Evolutionary conservation across 2,329 filamentous ascomycete genomes (phyloP).

Genomic region (Neoascochyta sp.): DNA sequence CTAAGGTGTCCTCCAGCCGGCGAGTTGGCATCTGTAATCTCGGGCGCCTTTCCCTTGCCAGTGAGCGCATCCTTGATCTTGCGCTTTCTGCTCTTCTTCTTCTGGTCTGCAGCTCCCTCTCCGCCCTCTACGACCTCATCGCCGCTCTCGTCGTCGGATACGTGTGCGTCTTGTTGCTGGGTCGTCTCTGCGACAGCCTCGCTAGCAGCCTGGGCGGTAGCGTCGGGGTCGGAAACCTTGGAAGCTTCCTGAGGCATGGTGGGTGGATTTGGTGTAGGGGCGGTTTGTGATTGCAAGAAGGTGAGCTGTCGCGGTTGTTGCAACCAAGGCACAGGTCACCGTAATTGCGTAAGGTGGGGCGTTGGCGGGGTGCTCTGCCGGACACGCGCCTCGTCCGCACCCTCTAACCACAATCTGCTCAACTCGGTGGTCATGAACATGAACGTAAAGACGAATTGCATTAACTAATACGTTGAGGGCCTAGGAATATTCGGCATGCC

Average conservation of each 20-base stretch:
- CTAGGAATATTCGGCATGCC: neutral
- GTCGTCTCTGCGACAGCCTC: conserved; percentile 39
- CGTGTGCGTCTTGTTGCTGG: conserved; percentile 23
- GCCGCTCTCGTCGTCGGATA: conserved; percentile 32
- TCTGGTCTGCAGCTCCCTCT: conserved; percentile 51
- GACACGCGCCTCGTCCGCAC: conserved; percentile 4
- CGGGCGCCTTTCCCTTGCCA: conserved; percentile 32
- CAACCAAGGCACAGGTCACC: conserved; percentile 6
- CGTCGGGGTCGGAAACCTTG: conserved; percentile 55
- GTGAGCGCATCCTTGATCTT: conserved; percentile 51
- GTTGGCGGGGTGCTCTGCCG: conserved; percentile 3
- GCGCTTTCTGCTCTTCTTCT: conserved; percentile 64
- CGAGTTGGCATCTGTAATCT: conserved; percentile 22
- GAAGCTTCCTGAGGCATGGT: conserved; percentile 53
- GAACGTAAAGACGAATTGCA: too few relatives aligned
- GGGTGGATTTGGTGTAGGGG: too few relatives aligned
- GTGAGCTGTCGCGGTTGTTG: too few relatives aligned
- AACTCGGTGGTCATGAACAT: too few relatives aligned
- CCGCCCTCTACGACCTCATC: conserved; percentile 37
- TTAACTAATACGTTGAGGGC: too few relatives aligned
- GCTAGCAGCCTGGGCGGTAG: conserved; percentile 48
- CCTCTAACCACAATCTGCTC: conserved; percentile 1
- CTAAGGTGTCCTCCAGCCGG: conserved; percentile 31
- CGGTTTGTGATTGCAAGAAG: too few relatives aligned
- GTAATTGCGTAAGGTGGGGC: conserved; percentile 11